Evolutionary conservation across 148 eudicot genomes (phyloP), one percentile per base, ranked within the genome.

Genomic region (Spergularia bocconei): DNA sequence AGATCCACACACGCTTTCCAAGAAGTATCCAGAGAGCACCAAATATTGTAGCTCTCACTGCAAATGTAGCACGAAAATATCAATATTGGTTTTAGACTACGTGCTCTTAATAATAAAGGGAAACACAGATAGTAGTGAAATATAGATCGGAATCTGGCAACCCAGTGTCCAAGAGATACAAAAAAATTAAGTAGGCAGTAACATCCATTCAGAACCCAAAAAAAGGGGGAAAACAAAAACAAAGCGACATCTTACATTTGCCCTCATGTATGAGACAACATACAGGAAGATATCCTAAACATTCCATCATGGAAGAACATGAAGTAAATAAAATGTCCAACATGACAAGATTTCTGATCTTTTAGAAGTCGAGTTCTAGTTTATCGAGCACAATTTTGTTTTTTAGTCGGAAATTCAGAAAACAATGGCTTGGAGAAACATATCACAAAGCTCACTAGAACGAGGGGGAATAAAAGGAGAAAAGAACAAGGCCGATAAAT

Each of bases 1-100:
- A 92, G 73, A 95, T 75, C 99, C 99, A 95, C 44, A 95, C 83
- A 10, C 93, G 90, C 61, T 88, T 90, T 78, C 97, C 99, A 80
- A 92, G 82, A 75, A 89, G 13, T 54, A 92, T 85, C 96, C 93
- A 92, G 55, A 87, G 56, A 77, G 85, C 83, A 75, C 99, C 96
- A 83, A 95, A 95, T 13, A 89, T 77, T 63, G 89, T n/a, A 71
- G 92, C 97, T 82, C 99, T 89, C 79, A 95, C 99, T 95, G 86
- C 84, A 87, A 53, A 51, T 13, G 73, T 75, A 61, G 74, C 38
- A 53, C 41, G 4, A 65, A 19, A 50, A 72, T 57, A 58, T 65
- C 67, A 75, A 14, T 50, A 36, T 71, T 51, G 14, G 33, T 13
- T 21, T 12, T 12, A 14, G n/a, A 41, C 51, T 20, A 20, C 7